Evolutionary conservation across 2,329 filamentous ascomycete genomes (phyloP).

Genomic region (Cyphellophora europaea): DNA sequence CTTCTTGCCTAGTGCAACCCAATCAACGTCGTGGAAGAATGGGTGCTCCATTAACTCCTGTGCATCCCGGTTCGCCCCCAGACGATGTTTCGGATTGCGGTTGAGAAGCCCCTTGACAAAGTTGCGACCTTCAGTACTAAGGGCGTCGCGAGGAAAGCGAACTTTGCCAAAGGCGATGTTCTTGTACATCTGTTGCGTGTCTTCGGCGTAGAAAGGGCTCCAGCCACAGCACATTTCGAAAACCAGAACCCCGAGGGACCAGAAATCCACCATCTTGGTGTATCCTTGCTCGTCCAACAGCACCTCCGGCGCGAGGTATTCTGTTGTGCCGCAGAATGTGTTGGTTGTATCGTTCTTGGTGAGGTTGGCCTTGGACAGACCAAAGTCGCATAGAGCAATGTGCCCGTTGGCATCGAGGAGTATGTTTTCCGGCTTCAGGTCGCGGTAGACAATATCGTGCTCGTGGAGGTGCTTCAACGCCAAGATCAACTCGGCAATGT

Average conservation of each 20-base stretch:
- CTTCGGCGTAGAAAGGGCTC: conserved; percentile 98
- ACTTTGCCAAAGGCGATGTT: conserved; percentile 99
- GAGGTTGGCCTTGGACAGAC: conserved; percentile 91
- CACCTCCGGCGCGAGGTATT: conserved; percentile 93
- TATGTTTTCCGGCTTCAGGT: conserved; percentile 96
- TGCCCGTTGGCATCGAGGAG: conserved; percentile 93
- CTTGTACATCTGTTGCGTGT: conserved; percentile 99
- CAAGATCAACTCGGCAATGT: conserved; percentile 94
- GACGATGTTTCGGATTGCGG: conserved; percentile 88
- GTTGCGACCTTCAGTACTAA: conserved; percentile 89
- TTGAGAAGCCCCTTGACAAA: conserved; percentile 98
- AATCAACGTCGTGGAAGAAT: conserved; percentile 92
- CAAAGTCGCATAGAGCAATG: conserved; percentile 95
- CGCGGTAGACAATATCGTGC: conserved; percentile 95
- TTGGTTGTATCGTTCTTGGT: conserved; percentile 97
- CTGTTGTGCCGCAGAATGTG: conserved; percentile 96
- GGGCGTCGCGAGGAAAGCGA: conserved; percentile 84
- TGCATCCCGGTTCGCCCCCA: conserved; percentile 84
- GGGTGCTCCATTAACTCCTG: conserved; percentile 88
- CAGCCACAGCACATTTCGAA: conserved; percentile 99
- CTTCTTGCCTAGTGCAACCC: conserved; percentile 80
- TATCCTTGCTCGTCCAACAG: conserved; percentile 93
- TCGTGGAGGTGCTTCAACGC: conserved; percentile 92
- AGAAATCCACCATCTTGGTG: conserved; percentile 99
- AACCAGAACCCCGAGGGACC: conserved; percentile 92